Evolutionary conservation across 1,139 yeast species (phyloP).

Genomic region (Spathaspora sp.): DNA sequence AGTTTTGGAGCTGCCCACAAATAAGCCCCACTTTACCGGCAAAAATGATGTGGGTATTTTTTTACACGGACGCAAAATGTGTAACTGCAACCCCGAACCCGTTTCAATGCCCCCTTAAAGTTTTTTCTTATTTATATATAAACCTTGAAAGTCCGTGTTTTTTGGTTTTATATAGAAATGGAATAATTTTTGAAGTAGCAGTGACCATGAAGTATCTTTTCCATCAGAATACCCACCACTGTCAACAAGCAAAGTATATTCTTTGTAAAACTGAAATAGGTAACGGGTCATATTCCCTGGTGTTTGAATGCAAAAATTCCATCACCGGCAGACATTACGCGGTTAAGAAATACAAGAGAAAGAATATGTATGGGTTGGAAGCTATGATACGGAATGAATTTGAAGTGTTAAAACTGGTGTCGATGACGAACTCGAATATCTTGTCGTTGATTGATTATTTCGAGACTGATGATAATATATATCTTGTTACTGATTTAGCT

Average conservation of each 20-base stretch:
- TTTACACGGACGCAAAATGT: not conserved
- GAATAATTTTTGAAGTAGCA: too few species aligned
- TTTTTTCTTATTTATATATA: not conserved
- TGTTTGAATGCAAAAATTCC: conserved; percentile 37
- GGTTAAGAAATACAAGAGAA: conserved; percentile 36
- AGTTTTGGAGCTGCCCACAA: not conserved
- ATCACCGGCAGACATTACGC: conserved; percentile 37
- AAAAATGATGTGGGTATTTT: not conserved
- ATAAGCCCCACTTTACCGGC: not conserved
- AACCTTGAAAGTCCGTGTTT: too few species aligned
- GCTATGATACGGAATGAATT: conserved; percentile 53
- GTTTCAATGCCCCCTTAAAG: too few species aligned
- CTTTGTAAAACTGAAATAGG: conserved; percentile 33
- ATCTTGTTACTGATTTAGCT: conserved; percentile 67
- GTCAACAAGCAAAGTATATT: conserved; percentile 26
- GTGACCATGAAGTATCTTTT: not conserved
- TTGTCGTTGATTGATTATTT: conserved; percentile 67
- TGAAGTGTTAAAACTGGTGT: conserved; percentile 49
- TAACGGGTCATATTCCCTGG: conserved; percentile 39
- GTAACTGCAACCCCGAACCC: conserved; percentile 1
- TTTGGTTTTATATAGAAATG: not conserved
- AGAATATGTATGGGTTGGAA: conserved; percentile 35
- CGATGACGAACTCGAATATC: conserved; percentile 45
- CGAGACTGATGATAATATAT: conserved; percentile 60
- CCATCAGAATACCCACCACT: not conserved